Base-by-base conservation (phyloP, 2,329 filamentous ascomycete genomes). In the Chaetomium globosum region DNA sequence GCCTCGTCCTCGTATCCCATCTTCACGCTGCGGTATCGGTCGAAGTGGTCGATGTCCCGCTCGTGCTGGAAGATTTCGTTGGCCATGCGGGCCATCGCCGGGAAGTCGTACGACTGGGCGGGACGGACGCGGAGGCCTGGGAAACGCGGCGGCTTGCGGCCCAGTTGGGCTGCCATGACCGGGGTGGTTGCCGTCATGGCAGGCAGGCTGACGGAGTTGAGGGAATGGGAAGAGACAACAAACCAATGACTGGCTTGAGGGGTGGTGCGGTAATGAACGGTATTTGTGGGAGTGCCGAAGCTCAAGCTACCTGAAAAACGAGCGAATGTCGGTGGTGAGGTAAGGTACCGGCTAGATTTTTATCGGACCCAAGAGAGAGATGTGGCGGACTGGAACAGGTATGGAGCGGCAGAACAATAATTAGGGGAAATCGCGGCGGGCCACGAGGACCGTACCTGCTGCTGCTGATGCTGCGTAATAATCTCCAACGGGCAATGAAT, bases 41-140 rank as follows among this genome's bases (percentile, higher is more conserved):
- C 19, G 46, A 64, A 61, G 30, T 61, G 5, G 39, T 33, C 39
- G 19, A 55, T 13, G 43, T 60, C 63, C 7, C 46, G 56, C 43
- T 64, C 63, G 23, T 64, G 39, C 3, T 59, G 51, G 19, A 64
- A 64, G 21, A 56, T 31, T 28, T 36, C 43, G 51, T 36, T 60
- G 51, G 63, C 63, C 51, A 64, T 64, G 52, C 63, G 57, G 3
- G 63, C 63, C 63, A 64, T 60, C 13, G 16, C 8, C 4, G 39
- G 51, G 19, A 64, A 51, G 52, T 64, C 63, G 52, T 36, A 56
- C 1, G 51, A 30, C 12, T 31, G 39, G 3, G 63, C 63, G 1
- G 28, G 52, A 8, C 63, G 63, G 28, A 64, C 6, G 5, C 19
- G 12, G 5, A 64, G 26, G 30, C 52, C 36, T 4, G 63, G 57